phyloP scores from a whole-genome alignment of 495 filamentous ascomycete genomes.

The Penicillium samsonianum region DNA sequence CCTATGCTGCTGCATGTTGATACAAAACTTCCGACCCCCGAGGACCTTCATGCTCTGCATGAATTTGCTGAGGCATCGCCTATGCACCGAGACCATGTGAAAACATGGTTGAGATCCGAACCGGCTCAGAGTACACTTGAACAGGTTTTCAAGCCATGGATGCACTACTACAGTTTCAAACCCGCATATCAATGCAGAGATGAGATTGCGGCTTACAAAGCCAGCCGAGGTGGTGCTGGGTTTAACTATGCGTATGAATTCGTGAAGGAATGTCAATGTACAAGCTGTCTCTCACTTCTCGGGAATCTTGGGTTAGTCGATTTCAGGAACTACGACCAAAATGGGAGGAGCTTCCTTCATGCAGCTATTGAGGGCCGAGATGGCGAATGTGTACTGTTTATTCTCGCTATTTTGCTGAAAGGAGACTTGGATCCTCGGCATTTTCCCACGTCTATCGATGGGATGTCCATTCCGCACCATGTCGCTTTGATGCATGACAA shows the following conservation, averaged over 20 bases:
- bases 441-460: conserved; percentile 1
- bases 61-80: background rate
- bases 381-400: background rate
- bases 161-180: background rate
- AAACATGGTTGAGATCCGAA: background rate
- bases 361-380: conserved; percentile 3
- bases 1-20: background rate
- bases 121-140: background rate
- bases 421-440: background rate
- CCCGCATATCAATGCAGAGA: background rate
- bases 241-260: background rate
- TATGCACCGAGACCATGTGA: background rate
- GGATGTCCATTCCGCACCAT: conserved; percentile 6
- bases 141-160: background rate
- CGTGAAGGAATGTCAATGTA: background rate
- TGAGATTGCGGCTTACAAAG: background rate
- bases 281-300: background rate
- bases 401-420: background rate
- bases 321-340: background rate
- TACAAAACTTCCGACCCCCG: background rate
- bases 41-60: conserved; percentile 2
- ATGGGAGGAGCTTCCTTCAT: conserved; percentile 1
- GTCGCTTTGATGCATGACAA: background rate
- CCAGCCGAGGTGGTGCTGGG: background rate
- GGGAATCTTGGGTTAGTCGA: background rate